Evolutionary conservation across 2,329 filamentous ascomycete species (phyloP), one percentile per base, ranked within the genome.

Genomic region (Leptographium flavum): DNA sequence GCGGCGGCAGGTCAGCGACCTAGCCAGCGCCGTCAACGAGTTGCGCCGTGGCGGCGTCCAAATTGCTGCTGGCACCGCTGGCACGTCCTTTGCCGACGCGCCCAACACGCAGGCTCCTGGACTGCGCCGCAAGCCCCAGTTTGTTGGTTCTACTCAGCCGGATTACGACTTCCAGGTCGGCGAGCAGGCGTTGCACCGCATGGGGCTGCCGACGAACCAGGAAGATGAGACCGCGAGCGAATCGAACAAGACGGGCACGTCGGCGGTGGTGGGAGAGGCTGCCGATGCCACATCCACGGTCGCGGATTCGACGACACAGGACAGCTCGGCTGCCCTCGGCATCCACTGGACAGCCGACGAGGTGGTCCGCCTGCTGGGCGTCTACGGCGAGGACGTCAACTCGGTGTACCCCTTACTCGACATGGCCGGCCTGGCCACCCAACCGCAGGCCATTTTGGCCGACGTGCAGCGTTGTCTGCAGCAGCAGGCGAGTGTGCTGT

Each of bases 361-460:
- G 22, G 25, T 37, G 3, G 42, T 27, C 9, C 49, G 58, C 5
- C 54, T 62, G 10, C 46, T 64, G 2, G 52, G 53, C 2, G 56
- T 62, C 0, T 64, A 59, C 17, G 55, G 59, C 11, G 62, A 64
- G 22, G 61, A 64, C 23, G 54, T 63, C 6, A 61, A 62, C 19
- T 58, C 56, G 0, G 57, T 64, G 0, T 62, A 63, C 22, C 32
- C 42, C 9, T 19, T 36, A 6, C 19, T 33, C 22, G 60, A 61
- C 8, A 58, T 56, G 0, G 50, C 47, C 1, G 55, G 58, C 7
- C 53, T 62, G 2, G 52, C 56, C 0, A 45, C 50, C 1, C 50
- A 51, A 1, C 53, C 57, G 0, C 45, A 54, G 4, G 52, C 57
- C 7, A 58, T 63, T 11, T n/a, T 36, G 8, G 22, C 28, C 9